Evolutionary conservation across 176 grass and related monocot species (phyloP).

Genomic region (Cymbopogon citratus): DNA sequence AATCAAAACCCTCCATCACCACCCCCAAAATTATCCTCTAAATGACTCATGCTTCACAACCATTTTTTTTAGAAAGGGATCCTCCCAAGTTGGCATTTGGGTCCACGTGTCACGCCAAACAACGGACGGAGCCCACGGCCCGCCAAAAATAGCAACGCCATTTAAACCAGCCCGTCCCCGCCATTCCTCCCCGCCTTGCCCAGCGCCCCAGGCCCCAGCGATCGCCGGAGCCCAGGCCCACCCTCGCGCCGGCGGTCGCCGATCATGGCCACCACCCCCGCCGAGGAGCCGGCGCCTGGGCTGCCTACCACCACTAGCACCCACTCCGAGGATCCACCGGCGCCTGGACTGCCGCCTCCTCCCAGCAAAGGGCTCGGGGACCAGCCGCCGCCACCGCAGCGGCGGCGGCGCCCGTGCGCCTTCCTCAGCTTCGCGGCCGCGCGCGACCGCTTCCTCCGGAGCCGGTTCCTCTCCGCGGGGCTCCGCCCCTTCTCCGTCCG

Average conservation of each 20-base stretch:
- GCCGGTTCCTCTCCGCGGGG: slow-evolving; percentile 52
- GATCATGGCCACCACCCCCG: slow-evolving; percentile 18
- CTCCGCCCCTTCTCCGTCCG: slow-evolving; percentile 50
- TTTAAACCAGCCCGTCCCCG: slow-evolving; percentile 25
- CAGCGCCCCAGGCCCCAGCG: background rate
- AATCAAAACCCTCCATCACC: background rate
- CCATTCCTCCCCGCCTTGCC: slow-evolving; percentile 22
- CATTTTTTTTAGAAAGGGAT: background rate
- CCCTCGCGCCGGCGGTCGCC: slow-evolving; percentile 27
- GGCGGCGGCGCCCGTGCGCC: slow-evolving; percentile 29
- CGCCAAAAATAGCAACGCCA: slow-evolving; percentile 25
- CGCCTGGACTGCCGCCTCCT: background rate
- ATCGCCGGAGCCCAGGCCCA: slow-evolving; percentile 34
- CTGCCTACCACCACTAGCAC: background rate
- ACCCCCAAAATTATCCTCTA: background rate
- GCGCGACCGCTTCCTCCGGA: slow-evolving; percentile 56
- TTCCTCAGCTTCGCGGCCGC: slow-evolving; percentile 65
- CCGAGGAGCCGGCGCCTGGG: background rate
- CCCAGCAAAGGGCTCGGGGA: background rate
- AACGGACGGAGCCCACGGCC: background rate
- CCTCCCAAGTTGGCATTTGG: background rate
- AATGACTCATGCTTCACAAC: background rate
- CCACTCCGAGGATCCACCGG: too few species aligned
- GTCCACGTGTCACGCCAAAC: slow-evolving; percentile 4
- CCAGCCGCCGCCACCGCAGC: background rate